Conservation (phyloP, 2,329 filamentous ascomycete species). For the Pseudogymnoascus pannorum region DNA sequence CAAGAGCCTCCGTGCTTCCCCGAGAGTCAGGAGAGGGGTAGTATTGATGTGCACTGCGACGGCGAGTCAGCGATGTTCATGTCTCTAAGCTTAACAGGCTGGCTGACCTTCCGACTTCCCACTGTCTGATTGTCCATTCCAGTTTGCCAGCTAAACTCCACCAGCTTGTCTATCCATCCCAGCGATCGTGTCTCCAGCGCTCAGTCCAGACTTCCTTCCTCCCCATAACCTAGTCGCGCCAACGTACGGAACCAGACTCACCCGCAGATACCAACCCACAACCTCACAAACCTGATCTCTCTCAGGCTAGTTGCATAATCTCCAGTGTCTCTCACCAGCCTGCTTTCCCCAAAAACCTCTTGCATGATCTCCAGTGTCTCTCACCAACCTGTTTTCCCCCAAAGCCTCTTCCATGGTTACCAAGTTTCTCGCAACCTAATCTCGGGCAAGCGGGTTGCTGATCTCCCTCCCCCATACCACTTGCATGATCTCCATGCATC, state of each 20-base stretch:
- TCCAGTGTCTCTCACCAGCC: background rate
- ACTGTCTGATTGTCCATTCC: background rate
- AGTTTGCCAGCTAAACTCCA: background rate
- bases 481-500: background rate
- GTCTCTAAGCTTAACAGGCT: background rate
- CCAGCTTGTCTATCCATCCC: background rate
- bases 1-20: background rate
- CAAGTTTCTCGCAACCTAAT: background rate
- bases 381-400: background rate
- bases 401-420: background rate
- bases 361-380: background rate
- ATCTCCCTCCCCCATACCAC: background rate
- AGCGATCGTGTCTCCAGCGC: background rate
- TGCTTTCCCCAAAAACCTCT: background rate
- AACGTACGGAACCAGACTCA: background rate
- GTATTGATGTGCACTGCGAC: background rate
- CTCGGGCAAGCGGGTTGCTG: background rate
- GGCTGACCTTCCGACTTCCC: background rate
- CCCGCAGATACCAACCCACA: background rate
- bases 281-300: background rate
- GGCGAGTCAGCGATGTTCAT: background rate
- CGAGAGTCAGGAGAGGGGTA: conserved; percentile 1
- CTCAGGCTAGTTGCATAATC: background rate
- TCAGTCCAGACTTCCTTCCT: background rate
- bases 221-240: background rate